Conservation (phyloP, 2,329 filamentous ascomycete species). For the Aspergillus udagawae region DNA sequence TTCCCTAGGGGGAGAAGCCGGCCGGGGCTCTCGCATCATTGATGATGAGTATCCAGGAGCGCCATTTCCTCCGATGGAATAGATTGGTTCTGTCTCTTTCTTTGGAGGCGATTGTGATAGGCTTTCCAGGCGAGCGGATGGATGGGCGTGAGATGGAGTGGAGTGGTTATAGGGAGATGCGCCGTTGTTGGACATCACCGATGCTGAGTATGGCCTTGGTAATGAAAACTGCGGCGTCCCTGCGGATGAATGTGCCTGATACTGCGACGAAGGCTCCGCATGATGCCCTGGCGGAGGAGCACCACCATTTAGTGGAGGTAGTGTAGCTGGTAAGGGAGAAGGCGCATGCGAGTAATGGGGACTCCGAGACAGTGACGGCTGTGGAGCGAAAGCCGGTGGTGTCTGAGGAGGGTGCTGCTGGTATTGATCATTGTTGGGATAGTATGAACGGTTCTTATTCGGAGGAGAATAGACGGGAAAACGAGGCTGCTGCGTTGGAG, state of each 20-base stretch:
- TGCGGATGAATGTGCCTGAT: constrained; percentile 30
- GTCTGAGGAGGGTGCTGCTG: constrained; percentile 41
- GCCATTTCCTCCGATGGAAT: constrained; percentile 27
- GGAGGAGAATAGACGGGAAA: constrained; percentile 42
- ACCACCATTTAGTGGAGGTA: constrained; percentile 39
- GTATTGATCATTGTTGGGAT: constrained; percentile 42
- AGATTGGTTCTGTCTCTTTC: constrained; percentile 34
- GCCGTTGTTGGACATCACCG: constrained; percentile 33
- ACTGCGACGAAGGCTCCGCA: constrained; percentile 33
- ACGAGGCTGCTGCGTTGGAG: constrained; percentile 42
- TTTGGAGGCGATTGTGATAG: constrained; percentile 41
- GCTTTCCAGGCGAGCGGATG: constrained; percentile 32
- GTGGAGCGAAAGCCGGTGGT: constrained; percentile 37
- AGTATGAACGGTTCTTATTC: constrained; percentile 39
- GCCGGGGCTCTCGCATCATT: constrained; percentile 28
- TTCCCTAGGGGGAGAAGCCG: constrained; percentile 38
- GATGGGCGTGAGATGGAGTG: constrained; percentile 41
- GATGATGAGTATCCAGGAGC: constrained; percentile 27
- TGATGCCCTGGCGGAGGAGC: constrained; percentile 27
- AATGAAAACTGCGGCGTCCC: constrained; percentile 30
- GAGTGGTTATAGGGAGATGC: constrained; percentile 35
- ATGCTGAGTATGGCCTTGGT: constrained; percentile 32
- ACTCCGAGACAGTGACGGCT: constrained; percentile 34
- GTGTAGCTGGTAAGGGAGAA: constrained; percentile 36
- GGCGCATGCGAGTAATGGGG: constrained; percentile 40